Conservation (phyloP, 495 filamentous ascomycete species). For the Trypethelium eluteriae region DNA sequence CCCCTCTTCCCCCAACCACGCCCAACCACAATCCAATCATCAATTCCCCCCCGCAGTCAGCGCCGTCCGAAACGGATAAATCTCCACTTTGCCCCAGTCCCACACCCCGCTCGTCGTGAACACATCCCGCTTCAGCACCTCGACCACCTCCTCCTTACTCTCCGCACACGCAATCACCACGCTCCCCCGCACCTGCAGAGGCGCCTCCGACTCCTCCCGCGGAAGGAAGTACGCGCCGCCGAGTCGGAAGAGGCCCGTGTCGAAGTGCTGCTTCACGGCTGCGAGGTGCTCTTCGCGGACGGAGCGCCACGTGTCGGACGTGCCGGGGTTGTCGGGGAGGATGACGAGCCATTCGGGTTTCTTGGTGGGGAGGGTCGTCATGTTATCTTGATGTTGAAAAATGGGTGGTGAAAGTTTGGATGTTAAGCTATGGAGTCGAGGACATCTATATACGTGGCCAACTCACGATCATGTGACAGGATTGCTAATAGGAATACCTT, state of each 20-base stretch:
- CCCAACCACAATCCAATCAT: background rate
- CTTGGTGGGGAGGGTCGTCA: background rate
- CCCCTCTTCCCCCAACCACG: too few relatives aligned
- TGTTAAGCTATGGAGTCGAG: too few relatives aligned
- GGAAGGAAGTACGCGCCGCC: background rate
- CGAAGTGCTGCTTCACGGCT: background rate
- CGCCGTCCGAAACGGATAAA: slow-evolving; percentile 2
- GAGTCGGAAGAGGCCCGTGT: background rate
- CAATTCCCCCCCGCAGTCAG: background rate
- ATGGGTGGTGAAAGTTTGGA: too few relatives aligned
- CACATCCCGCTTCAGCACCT: slow-evolving; percentile 9
- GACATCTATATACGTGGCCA: too few relatives aligned
- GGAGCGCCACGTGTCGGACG: background rate
- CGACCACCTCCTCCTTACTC: slow-evolving; percentile 13
- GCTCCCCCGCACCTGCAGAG: background rate
- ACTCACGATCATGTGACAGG: too few relatives aligned
- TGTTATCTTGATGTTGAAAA: background rate
- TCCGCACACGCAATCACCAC: background rate
- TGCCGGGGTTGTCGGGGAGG: slow-evolving; percentile 10
- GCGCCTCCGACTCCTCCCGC: background rate
- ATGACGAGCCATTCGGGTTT: slow-evolving; percentile 14
- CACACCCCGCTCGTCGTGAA: slow-evolving; percentile 1
- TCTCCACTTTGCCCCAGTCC: slow-evolving; percentile 10
- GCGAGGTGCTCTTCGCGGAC: background rate
- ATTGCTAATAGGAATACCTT: too few relatives aligned